Percentiles rank a stretch among this genome's conserved stretches.
Evolutionary conservation across 1,139 yeast genomes (phyloP).

Genomic region (Candida neerlandica): DNA sequence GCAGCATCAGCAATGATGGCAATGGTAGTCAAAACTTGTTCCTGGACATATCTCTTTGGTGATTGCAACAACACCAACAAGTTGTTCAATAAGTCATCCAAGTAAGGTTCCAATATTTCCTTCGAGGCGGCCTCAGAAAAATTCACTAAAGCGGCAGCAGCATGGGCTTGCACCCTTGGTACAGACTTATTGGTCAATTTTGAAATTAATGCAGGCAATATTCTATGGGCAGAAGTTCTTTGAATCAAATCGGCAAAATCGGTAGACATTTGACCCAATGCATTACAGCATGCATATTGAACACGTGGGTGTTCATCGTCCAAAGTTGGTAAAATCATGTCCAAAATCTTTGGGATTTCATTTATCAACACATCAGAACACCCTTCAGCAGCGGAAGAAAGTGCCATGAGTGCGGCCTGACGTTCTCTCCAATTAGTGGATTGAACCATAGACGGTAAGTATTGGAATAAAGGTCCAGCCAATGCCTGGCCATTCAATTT

Average conservation of each 20-base stretch:
- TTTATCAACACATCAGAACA: constrained; percentile 85
- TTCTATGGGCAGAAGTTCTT: constrained; percentile 72
- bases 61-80: constrained; percentile 76
- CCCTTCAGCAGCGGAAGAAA: constrained; percentile 97
- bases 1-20: constrained; percentile 99
- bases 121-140: constrained; percentile 91
- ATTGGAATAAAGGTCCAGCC: constrained; percentile 84
- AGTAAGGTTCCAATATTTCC: constrained; percentile 84
- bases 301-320: constrained; percentile 89
- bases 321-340: constrained; percentile 79
- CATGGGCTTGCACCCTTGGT: constrained; percentile 95
- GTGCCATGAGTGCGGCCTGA: constrained; percentile 95
- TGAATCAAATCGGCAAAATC: constrained; percentile 92
- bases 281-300: constrained; percentile 96
- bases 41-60: constrained; percentile 92
- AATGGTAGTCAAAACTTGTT: constrained; percentile 93
- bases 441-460: constrained; percentile 77
- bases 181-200: constrained; percentile 70
- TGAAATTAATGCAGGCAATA: constrained; percentile 86
- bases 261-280: constrained; percentile 96
- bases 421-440: constrained; percentile 90
- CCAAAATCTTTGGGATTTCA: constrained; percentile 80
- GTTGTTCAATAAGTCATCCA: constrained; percentile 76
- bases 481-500: constrained; percentile 81
- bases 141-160: constrained; percentile 97